phyloP scores from a whole-genome alignment of 2,329 filamentous ascomycete genomes.

The Sclerotinia subarctica region DNA sequence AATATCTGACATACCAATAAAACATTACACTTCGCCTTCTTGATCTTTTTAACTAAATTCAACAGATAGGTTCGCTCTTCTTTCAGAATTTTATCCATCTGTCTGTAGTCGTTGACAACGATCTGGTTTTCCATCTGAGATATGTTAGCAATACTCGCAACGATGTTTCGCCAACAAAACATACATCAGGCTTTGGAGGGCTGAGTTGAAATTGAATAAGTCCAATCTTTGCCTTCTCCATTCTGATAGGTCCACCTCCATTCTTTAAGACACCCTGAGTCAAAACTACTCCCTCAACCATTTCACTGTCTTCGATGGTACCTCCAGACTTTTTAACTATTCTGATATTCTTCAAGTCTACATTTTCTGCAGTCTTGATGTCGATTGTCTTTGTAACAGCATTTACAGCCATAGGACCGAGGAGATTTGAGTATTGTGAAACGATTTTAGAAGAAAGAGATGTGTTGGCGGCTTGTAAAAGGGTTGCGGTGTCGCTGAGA shows the following conservation, averaged over 20 bases:
- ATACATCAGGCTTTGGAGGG: conserved; percentile 91
- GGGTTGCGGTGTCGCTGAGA: conserved; percentile 79
- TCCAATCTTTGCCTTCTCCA: conserved; percentile 96
- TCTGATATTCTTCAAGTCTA: conserved; percentile 92
- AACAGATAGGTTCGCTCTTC: conserved; percentile 97
- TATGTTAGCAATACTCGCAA: conserved; percentile 25
- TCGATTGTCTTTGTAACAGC: conserved; percentile 95
- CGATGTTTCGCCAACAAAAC: conserved; percentile 33
- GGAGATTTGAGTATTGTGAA: conserved; percentile 88
- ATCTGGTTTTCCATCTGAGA: conserved; percentile 97
- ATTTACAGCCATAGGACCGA: conserved; percentile 98
- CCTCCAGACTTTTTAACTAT: conserved; percentile 97
- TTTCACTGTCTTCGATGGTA: conserved; percentile 97
- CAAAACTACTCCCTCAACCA: conserved; percentile 90
- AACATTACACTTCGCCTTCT: conserved; percentile 99
- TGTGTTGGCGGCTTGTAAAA: conserved; percentile 94
- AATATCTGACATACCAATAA: conserved; percentile 12
- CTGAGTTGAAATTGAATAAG: conserved; percentile 98
- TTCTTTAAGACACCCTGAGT: conserved; percentile 93
- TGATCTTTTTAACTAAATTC: conserved; percentile 99
- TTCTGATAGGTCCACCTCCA: conserved; percentile 82
- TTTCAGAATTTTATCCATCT: conserved; percentile 99
- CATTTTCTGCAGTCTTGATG: conserved; percentile 90
- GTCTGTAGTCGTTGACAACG: conserved; percentile 97
- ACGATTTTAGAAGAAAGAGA: conserved; percentile 98